Base-by-base conservation (phyloP, 495 filamentous ascomycete genomes). In the Aspergillus sclerotiicarbonarius region DNA sequence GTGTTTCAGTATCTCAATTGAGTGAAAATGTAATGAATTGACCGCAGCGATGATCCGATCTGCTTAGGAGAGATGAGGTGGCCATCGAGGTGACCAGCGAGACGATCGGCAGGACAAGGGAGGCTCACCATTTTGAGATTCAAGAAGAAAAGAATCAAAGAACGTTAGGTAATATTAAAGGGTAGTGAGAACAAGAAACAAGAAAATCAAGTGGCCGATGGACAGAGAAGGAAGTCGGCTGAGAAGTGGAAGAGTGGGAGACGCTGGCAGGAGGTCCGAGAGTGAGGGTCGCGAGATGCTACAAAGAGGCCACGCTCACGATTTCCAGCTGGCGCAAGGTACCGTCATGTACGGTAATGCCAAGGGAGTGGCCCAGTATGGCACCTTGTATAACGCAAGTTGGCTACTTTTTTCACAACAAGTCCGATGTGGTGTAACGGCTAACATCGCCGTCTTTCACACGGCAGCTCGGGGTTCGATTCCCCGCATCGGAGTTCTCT, bases 221-320 rank as follows among this genome's bases (percentile, higher is more conserved):
- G 52, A 54, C 32, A 61, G 54, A 56, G 59, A 60, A 52, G 49
- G 62, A 54, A 59, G 53, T 37, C 19, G 32, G 46, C 12, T 20
- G 21, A 37, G 31, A 50, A 51, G 51, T 43, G 51, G 56, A 44
- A 57, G 39, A 60, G 39, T 25, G 25, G 20, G 37, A 56, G 51
- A 31, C 21, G 54, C 30, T 25, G 41, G 57, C 46, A 21, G 52
- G 53, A 49, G 60, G 20, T 30, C 51, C 58, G 47, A 48, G 62
- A 64, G 59, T 57, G 66, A 71, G 58, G 25, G 66, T 69, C 62
- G 59, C 48, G 53, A 61, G 60, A 25, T 65, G 69, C 68, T 63
- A 66, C 65, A 72, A 72, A 74, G 74, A 76, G 74, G 74, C 72
- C 74, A 77, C 74, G 74, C 73, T 77, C 72, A 66, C 74, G 69